Evolutionary conservation across 768 basidiomycete species (phyloP), one percentile per base, ranked within the genome.

Genomic region (Mycena rosella): DNA sequence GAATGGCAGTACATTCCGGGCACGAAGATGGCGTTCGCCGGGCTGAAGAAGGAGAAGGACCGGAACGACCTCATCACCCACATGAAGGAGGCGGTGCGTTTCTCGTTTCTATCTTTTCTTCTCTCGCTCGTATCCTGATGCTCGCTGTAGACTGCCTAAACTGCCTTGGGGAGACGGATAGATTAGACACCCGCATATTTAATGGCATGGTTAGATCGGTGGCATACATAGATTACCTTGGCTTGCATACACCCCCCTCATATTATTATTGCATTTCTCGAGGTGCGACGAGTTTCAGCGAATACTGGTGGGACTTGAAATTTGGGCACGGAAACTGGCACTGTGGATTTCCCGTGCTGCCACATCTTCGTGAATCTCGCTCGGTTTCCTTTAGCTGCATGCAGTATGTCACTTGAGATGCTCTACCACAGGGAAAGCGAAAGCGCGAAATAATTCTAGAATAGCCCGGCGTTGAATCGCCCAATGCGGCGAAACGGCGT

Each of bases 21-120:
- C 53, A 93, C 92, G 55, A 93, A 91, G 83, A 93, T 93, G 92
- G 92, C 92, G 55, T 94, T 93, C 71, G 91, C 92, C 60, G 93
- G 92, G 75, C 82, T 94, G 75, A 94, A 94, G 87, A 94, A 93
- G 86, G 89, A 90, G 27, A 91, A 92, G 85, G 92, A 93, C 79
- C 87, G 92, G 76, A 88, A 87, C 79, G 92, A 94, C 82, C 87
- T 94, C 71, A 85, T 93, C 73, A 85, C 91, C 55, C 86, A 80
- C 75, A 79, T 92, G 68, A 88, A 88, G 82, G 83, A 86, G 57
- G 76, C 82, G 58, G 88, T 89, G 73, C 62, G 88, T 81, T 0
- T 53, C 18, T 11, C 30, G n/a, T n/a, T n/a, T n/a, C n/a, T n/a
- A n/a, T n/a, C n/a, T 2, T 17, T 20, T 26, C 20, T n/a, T 9